These are phyloP conservation scores for Mucor piriformis DNA, from an alignment of 371 early-diverging fungal genomes.

Conservation along the genomic window DNA sequence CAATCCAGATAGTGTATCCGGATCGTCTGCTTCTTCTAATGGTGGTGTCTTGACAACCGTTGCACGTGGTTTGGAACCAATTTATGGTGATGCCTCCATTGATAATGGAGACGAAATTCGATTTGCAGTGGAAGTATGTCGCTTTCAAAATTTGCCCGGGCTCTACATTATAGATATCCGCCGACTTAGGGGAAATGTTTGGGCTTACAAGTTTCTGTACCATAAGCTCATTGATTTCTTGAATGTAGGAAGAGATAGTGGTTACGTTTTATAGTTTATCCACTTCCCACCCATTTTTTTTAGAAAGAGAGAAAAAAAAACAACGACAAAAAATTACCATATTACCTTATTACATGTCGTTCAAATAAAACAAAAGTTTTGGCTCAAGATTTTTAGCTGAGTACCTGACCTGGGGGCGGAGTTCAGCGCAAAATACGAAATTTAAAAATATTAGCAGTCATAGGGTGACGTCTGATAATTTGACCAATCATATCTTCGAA, in stretches of 20 bases:
- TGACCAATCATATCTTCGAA: background rate
- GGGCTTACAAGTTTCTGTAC: conserved; percentile 91
- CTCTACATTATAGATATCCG: conserved; percentile 88
- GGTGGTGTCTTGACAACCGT: background rate
- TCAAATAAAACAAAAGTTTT: background rate
- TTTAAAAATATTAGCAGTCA: too few species aligned
- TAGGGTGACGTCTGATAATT: background rate
- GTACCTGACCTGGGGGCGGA: too few species aligned
- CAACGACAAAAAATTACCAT: too few species aligned
- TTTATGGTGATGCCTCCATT: conserved; percentile 90
- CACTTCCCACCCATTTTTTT: background rate
- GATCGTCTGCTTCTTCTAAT: background rate
- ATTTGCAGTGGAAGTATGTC: conserved; percentile 85
- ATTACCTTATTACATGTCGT: background rate
- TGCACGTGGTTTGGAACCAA: conserved; percentile 67
- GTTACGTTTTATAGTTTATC: background rate
- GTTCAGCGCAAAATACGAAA: too few species aligned
- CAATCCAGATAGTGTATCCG: conserved; percentile 3
- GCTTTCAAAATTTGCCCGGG: conserved; percentile 81
- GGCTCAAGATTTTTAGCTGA: too few species aligned
- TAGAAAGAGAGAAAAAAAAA: too few species aligned
- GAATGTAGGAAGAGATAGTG: conserved; percentile 51
- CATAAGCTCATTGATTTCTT: conserved; percentile 65
- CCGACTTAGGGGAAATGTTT: conserved; percentile 84
- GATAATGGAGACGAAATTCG: conserved; percentile 83